phyloP scores from a whole-genome alignment of 768 basidiomycete genomes.

The Termitomyces sp. region DNA sequence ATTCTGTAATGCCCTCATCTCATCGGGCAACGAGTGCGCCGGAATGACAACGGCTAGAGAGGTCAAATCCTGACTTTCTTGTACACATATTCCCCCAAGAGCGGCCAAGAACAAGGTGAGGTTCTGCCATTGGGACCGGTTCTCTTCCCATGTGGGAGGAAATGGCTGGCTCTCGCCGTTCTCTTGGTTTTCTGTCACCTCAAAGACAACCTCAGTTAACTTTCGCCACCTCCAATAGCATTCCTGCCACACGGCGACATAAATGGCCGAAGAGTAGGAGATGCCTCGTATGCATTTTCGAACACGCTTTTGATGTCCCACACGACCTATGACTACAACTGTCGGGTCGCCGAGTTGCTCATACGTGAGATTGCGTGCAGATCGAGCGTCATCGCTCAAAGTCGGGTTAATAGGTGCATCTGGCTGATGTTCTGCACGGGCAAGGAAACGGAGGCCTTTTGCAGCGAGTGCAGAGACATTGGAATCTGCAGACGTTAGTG shows the following conservation, averaged over 20 bases:
- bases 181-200: slow-evolving; percentile 26
- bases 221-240: slow-evolving; percentile 72
- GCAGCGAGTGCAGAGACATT: slow-evolving; percentile 65
- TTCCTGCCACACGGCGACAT: slow-evolving; percentile 80
- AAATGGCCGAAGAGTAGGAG: slow-evolving; percentile 57
- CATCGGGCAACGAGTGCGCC: slow-evolving; percentile 57
- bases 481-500: slow-evolving; percentile 65
- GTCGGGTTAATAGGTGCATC: slow-evolving; percentile 46
- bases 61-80: slow-evolving; percentile 45
- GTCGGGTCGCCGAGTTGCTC: slow-evolving; percentile 78
- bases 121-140: slow-evolving; percentile 82
- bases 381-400: slow-evolving; percentile 55
- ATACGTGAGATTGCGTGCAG: slow-evolving; percentile 68
- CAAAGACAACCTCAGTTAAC: slow-evolving; percentile 55
- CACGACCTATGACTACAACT: slow-evolving; percentile 65
- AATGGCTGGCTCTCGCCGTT: slow-evolving; percentile 20
- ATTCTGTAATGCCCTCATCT: slow-evolving; percentile 59
- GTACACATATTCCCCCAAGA: slow-evolving; percentile 60
- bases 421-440: slow-evolving; percentile 61
- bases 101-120: slow-evolving; percentile 73
- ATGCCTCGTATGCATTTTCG: slow-evolving; percentile 65
- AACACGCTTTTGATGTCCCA: slow-evolving; percentile 76
- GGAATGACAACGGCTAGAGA: slow-evolving; percentile 53
- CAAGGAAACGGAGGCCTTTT: slow-evolving; percentile 61
- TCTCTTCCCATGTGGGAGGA: slow-evolving; percentile 41